Base-by-base conservation (phyloP, 2,329 filamentous ascomycete species). In the Coniochaeta sp. region DNA sequence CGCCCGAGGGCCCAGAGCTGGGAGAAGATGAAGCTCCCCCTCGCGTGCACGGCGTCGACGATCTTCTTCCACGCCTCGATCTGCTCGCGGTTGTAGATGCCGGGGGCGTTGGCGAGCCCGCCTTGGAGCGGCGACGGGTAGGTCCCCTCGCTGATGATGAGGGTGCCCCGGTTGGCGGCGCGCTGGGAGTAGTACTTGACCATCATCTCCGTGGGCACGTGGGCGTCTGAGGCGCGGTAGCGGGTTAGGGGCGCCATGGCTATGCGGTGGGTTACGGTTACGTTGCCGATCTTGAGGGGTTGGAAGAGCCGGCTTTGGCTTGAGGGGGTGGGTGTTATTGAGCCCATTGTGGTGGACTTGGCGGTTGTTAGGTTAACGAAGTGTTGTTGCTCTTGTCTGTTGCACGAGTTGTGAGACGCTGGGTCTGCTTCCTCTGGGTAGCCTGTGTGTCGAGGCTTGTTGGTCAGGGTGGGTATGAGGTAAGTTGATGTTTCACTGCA, bases 11-110 rank as follows among this genome's bases (percentile, higher is more conserved):
- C 66, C 67, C 67, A 86, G 0, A 87, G 69, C 63, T 87, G 83
- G 13, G 75, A 62, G 63, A 75, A 85, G 52, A 84, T 79, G 59
- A 72, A 77, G 32, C 71, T 74, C 30, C 79, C 79, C 57, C 81
- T 80, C 18, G 71, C 70, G 64, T 86, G 83, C 1, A 86, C 81
- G 1, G 74, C 77, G 42, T 79, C 73, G 1, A 78, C 80, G 26
- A 86, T 67, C 52, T 72, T 69, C n/a, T 73, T 77, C 83, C 83
- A 86, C 0, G 71, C 76, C 1, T 71, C 70, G 40, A 79, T 70
- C 56, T 84, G 81, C 26, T 68, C 71, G 1, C 72, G 63, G 30
- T 65, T 74, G 57, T 72, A 83, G 57, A 86, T 77, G 1, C 79
- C 81, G 0, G 83, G 81, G 0, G 75, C 73, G 46, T 78, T 75